Evolutionary conservation across 345 rosid species (phyloP), one percentile per base, ranked within the genome.

Genomic region (Salix koriyanagi): DNA sequence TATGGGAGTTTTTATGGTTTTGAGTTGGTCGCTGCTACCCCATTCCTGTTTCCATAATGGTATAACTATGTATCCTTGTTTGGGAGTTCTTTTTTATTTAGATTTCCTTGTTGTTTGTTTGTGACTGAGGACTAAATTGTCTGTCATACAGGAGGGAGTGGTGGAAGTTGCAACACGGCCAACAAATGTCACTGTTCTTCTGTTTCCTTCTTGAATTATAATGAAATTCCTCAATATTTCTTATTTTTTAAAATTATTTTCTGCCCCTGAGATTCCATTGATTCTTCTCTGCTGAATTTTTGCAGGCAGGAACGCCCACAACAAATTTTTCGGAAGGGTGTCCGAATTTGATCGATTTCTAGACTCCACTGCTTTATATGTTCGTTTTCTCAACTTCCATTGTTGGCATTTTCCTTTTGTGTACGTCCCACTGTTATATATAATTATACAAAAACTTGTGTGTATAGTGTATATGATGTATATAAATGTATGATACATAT

Each of bases 121-220:
- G 15, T 64, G 52, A 75, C 82, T 79, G 36, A 78, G 67, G 36
- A 36, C 12, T 13, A 21, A 4, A 68, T 72, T 75, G 76, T 61
- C 81, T 85, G 46, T 75, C 26, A 6, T 69, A 30, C 67, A 72
- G 83, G 81, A 80, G 84, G 88, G 75, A 76, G 26, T 80, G 83
- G 80, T 70, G 86, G 66, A 77, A 81, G 82, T 82, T 85, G 77
- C 83, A 39, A 54, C 46, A 74, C 54, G 85, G 72, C 85, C 86
- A 75, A 77, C 79, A 66, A 42, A 75, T 76, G 80, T 80, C 79
- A 62, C 75, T 69, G 72, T 65, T 72, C 34, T 76, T 72, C 82
- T 75, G 82, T 87, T 79, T 85, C 86, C 87, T 81, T 79, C n/a
- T 32, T 28, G 1, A 19, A 36, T 44, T 6, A 75, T 52, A 21